Conservation (phyloP, 306 rosid species). For the Oemleria cerasiformis region DNA sequence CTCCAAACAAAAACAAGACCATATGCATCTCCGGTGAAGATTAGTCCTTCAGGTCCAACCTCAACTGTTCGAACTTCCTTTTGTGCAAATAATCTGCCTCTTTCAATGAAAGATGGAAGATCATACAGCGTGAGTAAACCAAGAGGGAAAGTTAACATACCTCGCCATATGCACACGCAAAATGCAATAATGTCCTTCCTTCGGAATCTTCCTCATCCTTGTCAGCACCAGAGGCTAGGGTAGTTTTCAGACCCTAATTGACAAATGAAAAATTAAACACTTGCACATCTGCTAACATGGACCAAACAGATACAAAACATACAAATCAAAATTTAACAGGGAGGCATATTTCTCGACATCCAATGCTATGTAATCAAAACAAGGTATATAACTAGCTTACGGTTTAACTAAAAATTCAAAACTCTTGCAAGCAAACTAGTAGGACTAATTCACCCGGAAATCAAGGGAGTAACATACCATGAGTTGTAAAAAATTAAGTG, state of each 20-base stretch:
- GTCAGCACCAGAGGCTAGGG: slow-evolving; percentile 79
- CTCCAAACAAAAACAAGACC: no score
- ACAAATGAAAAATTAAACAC: slow-evolving; percentile 26
- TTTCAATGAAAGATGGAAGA: slow-evolving; percentile 41
- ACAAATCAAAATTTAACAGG: background rate
- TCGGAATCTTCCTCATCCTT: slow-evolving; percentile 97
- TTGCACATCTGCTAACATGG: slow-evolving; percentile 10
- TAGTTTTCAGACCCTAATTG: slow-evolving; percentile 78
- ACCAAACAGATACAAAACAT: background rate
- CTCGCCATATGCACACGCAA: slow-evolving; percentile 99
- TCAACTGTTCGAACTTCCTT: no score
- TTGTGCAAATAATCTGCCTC: background rate
- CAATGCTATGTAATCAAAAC: background rate
- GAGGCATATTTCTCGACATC: background rate
- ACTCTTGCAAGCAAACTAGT: background rate
- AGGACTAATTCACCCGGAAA: background rate
- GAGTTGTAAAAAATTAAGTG: background rate
- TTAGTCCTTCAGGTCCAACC: no score
- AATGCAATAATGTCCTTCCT: slow-evolving; percentile 97
- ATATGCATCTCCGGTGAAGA: slow-evolving; percentile 1
- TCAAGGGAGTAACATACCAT: background rate
- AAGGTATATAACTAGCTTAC: background rate
- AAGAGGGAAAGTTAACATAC: slow-evolving; percentile 41
- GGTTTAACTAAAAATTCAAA: background rate
- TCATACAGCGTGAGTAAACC: slow-evolving; percentile 26